These are phyloP conservation scores for Xanthoconium stramineum DNA, from an alignment of 768 basidiomycete genomes.

Conservation along the genomic window DNA sequence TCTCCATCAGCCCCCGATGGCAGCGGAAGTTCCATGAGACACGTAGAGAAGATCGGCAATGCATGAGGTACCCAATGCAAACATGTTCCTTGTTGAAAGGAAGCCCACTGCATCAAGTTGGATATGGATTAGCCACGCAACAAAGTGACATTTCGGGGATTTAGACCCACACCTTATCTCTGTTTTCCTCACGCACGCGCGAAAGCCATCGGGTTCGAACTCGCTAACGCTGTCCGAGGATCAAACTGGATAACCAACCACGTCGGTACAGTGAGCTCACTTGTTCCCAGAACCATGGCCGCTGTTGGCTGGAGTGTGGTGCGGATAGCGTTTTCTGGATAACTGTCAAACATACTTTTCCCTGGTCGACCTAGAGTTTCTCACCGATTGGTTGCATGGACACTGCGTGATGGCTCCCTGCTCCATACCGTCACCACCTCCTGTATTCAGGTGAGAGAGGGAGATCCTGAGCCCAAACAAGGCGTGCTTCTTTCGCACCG, in stretches of 20 bases:
- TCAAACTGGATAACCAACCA: conserved; percentile 2
- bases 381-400: conserved; percentile 9
- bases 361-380: conserved; percentile 6
- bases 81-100: not conserved
- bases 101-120: not conserved
- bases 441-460: not conserved
- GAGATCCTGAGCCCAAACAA: not conserved
- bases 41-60: not conserved
- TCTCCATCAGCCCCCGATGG: not conserved
- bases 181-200: not conserved
- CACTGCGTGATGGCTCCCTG: conserved; percentile 2
- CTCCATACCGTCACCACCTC: conserved; percentile 8
- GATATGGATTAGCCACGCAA: not conserved
- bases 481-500: conserved; percentile 8
- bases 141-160: not conserved
- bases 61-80: not conserved
- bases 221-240: conserved; percentile 3
- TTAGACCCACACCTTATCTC: not conserved
- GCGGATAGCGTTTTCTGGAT: conserved; percentile 1
- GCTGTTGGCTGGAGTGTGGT: not conserved
- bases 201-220: not conserved
- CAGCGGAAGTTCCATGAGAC: not conserved
- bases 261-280: not conserved
- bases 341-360: not conserved
- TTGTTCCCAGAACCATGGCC: not conserved